Evolutionary conservation across 495 filamentous ascomycete species (phyloP), one percentile per base, ranked within the genome.

Genomic region (Talaromyces proteolyticus): DNA sequence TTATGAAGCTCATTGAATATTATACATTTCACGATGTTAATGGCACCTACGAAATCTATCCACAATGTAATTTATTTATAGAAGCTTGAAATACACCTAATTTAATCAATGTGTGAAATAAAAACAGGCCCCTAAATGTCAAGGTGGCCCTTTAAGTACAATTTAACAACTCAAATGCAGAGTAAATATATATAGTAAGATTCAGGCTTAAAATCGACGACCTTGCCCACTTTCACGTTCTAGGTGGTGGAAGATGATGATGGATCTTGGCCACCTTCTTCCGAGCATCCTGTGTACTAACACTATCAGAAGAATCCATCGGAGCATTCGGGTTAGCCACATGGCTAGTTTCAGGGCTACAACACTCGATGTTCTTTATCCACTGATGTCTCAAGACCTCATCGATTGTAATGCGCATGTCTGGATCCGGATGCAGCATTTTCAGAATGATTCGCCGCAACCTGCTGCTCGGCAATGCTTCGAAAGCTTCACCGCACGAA

Each of bases 381-480:
- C 76, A 86, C 25, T 78, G 67, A 54, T 81, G 78, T 44, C 72
- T 74, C 44, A 87, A 58, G 11, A 80, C 81, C 0, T 83, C 76
- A 19, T 73, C 64, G 43, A 89, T 84, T 21, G 79, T 73, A 48
- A 84, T 77, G 18, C 88, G 82, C 60, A 76, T 78, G 18, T 66
- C 66, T 8, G 87, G 86, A 55, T 86, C 67, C 1, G 87, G 85
- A 61, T 91, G 79, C 43, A 90, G 71, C 87, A 92, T 90, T 56
- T 76, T 78, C n/a, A 88, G 67, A 3, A 91, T 63, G 3, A 92
- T 63, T 4, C 79, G 75, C 47, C 78, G 77, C 40, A 87, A 67
- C 8, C 73, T 72, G 3, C 73, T 70, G 37, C 76, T 74, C 29
- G 61, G 60, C 26, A 82, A 71, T 40, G 71, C 61, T 22, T 53